Evolutionary conservation across 1,284 basidiomycete genomes (phyloP).

Genomic region (Chondrostereum purpureum): DNA sequence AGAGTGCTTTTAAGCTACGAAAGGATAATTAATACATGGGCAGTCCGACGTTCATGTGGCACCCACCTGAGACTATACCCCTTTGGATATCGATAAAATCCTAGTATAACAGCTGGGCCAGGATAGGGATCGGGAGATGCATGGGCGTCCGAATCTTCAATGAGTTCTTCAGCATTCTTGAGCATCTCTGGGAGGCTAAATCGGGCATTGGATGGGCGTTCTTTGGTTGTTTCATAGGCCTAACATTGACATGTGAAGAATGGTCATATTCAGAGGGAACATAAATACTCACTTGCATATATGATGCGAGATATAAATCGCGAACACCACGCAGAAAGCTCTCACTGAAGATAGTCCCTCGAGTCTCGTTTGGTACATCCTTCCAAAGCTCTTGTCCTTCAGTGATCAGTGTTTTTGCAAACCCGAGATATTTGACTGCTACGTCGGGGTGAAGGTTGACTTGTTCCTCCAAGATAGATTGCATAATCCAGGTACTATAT

Average conservation of each 20-base stretch:
- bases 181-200: slow-evolving; percentile 4
- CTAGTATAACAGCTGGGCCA: slow-evolving; percentile 1
- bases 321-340: slow-evolving; percentile 25
- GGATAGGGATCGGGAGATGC: slow-evolving; percentile 2
- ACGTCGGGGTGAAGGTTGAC: slow-evolving; percentile 10
- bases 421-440: slow-evolving; percentile 21
- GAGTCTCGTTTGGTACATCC: slow-evolving; percentile 21
- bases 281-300: slow-evolving; percentile 5
- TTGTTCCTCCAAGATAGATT: slow-evolving; percentile 24
- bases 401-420: slow-evolving; percentile 29
- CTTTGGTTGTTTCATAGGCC: background rate
- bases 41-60: background rate
- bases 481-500: slow-evolving; percentile 31
- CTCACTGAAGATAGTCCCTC: slow-evolving; percentile 24
- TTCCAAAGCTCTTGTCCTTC: slow-evolving; percentile 32
- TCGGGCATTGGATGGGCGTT: background rate
- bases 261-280: too few species aligned
- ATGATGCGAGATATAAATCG: slow-evolving; percentile 13
- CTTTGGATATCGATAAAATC: slow-evolving; percentile 10
- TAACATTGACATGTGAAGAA: background rate
- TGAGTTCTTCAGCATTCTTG: slow-evolving; percentile 7
- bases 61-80: slow-evolving; percentile 10
- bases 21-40: background rate
- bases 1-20: slow-evolving; percentile 8
- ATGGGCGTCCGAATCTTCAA: slow-evolving; percentile 7